phyloP scores from a whole-genome alignment of 345 rosid genomes.

The Clarkia xantiana region DNA sequence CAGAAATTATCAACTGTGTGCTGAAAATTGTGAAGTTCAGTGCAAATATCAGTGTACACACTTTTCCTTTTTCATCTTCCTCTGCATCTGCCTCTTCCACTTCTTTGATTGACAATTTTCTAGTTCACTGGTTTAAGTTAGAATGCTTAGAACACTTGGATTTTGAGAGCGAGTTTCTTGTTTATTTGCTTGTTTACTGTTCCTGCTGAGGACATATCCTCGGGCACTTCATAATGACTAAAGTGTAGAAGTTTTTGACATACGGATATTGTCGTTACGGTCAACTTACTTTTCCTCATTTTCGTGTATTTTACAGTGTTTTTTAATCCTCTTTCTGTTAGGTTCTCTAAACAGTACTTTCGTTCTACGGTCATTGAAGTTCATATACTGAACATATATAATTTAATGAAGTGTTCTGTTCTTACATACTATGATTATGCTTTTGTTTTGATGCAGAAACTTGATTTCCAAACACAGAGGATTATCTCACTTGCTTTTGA shows the following conservation, averaged over 20 bases:
- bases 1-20: slow-evolving; percentile 47
- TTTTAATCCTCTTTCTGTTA: not conserved
- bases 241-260: no score
- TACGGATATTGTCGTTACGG: no score
- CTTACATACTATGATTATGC: not conserved
- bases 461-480: slow-evolving; percentile 53
- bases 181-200: no score
- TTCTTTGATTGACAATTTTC: no score
- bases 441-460: slow-evolving; percentile 37
- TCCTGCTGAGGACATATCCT: no score
- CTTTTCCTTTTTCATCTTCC: no score
- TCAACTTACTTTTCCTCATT: not conserved
- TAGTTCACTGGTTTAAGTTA: no score
- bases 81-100: no score
- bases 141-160: no score
- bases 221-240: no score
- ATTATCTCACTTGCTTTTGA: slow-evolving; percentile 63
- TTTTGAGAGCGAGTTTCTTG: no score
- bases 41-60: slow-evolving; percentile 42
- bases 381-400: not conserved
- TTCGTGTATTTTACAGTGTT: not conserved
- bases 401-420: not conserved
- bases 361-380: not conserved
- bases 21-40: slow-evolving; percentile 44
- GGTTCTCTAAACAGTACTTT: not conserved